Evolutionary conservation across 306 rosid species (phyloP).

Genomic region (Vicia faba): DNA sequence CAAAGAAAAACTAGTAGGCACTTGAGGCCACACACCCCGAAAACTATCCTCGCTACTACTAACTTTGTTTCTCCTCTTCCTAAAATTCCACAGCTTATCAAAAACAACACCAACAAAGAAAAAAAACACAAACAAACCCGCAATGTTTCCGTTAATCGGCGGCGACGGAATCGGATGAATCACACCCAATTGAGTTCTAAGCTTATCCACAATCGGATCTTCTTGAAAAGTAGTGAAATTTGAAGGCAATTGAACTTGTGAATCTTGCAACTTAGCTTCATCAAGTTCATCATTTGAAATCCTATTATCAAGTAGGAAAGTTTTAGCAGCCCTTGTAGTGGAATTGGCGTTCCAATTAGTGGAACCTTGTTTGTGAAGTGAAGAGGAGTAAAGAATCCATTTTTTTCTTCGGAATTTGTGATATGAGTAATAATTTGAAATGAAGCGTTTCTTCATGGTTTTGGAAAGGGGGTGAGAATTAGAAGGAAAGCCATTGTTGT

Average conservation of each 20-base stretch:
- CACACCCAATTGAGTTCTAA: conserved; percentile 91
- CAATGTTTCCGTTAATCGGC: conserved; percentile 76
- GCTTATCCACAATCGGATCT: conserved; percentile 91
- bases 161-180: conserved; percentile 95
- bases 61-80: conserved; percentile 57
- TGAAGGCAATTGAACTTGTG: conserved; percentile 55
- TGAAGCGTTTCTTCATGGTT: conserved; percentile 40
- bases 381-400: conserved; percentile 43
- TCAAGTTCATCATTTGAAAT: conserved; percentile 50
- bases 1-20: conserved; percentile 88
- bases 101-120: conserved; percentile 91
- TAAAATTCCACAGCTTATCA: conserved; percentile 81
- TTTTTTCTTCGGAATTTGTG: conserved; percentile 43
- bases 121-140: conserved; percentile 77
- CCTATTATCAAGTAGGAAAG: conserved; percentile 48
- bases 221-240: conserved; percentile 69
- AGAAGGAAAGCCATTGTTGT: background rate
- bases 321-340: conserved; percentile 46
- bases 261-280: conserved; percentile 36
- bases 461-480: conserved; percentile 39
- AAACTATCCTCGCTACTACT: conserved; percentile 42
- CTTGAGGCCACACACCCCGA: conserved; percentile 90
- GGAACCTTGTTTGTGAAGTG: conserved; percentile 29
- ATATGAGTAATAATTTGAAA: conserved; percentile 39
- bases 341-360: conserved; percentile 42